Evolutionary conservation across 257 asterid genomes (phyloP), one percentile per base, ranked within the genome.

Genomic region (Ophiorrhiza pumila): DNA sequence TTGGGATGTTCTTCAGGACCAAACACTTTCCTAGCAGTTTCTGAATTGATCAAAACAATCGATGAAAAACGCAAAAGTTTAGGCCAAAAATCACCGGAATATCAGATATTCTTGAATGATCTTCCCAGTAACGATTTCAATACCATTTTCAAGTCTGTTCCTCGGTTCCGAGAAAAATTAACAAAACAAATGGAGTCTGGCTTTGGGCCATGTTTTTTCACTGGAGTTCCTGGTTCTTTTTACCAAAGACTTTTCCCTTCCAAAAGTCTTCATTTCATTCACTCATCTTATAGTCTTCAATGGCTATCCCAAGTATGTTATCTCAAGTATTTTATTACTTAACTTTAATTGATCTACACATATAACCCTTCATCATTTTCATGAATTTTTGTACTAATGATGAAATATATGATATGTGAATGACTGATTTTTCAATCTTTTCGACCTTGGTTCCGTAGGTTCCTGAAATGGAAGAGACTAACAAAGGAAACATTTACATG

Each of bases 1-100:
- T 60, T 89, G 83, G 97, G 95, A 2, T 89, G 96, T 45, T 86
- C 96, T 4, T 75, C 85, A 27, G 96, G 96, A 4, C 91, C 97
- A 0, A 91, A 82, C 84, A 66, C 96, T 11, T 46, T 89, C 32
- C 15, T 79, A 6, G 64, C 69, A 0, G 31, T 74, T 4, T 46
- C 79, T 20, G 68, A 76, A 65, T 62, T 83, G 0, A 66, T 83
- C 62, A 64, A 64, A 20, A 29, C 79, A 8, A 41, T 76, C 1
- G 58, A 64, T 0, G 35, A 68, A 12, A 45, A 42, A 5, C 35
- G 79, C 25, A 78, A 25, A 31, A 72, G 17, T 23, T 60, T 68
- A 15, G 83, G 79, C 20, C 69, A 35, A 7, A 12, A 66, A 7
- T 62, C 77, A n/a, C 91, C 90, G 0, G 95, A 89, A 23, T 81